Evolutionary conservation across 805 yeast species (phyloP).

Genomic region (Yarrowia yakushimensis): DNA sequence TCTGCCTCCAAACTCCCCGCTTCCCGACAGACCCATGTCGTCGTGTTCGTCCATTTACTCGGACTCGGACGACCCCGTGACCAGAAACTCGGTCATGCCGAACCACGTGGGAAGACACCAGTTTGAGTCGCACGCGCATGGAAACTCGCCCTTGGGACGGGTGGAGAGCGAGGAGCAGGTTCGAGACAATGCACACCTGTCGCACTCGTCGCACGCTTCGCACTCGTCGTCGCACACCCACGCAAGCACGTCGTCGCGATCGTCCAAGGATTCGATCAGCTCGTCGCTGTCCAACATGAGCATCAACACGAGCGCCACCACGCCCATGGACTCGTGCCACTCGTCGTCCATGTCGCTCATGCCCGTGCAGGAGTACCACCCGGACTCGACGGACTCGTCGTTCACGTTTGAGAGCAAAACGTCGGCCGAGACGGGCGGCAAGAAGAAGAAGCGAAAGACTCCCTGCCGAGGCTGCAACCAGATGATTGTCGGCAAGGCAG

Average conservation of each 20-base stretch:
- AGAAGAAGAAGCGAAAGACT: slow-evolving; percentile 7
- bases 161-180: too few species aligned
- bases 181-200: neutral
- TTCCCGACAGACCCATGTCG: neutral
- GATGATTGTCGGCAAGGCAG: slow-evolving; percentile 59
- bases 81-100: slow-evolving; percentile 16
- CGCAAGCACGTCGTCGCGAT: neutral
- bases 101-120: neutral
- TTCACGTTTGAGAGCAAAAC: slow-evolving; percentile 5
- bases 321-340: slow-evolving; percentile 16
- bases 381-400: neutral
- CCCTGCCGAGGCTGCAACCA: slow-evolving; percentile 67
- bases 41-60: slow-evolving; percentile 14
- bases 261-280: neutral
- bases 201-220: too few species aligned
- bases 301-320: slow-evolving; percentile 18
- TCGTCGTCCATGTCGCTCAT: slow-evolving; percentile 1
- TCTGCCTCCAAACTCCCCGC: slow-evolving; percentile 7
- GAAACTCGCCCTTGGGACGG: neutral
- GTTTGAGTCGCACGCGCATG: neutral
- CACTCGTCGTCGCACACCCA: neutral
- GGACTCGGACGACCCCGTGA: slow-evolving; percentile 10
- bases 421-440: neutral
- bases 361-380: slow-evolving; percentile 9
- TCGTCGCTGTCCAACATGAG: slow-evolving; percentile 1